Evolutionary conservation across 1,139 yeast species (phyloP).

Genomic region (Hyphopichia khmerensis): DNA sequence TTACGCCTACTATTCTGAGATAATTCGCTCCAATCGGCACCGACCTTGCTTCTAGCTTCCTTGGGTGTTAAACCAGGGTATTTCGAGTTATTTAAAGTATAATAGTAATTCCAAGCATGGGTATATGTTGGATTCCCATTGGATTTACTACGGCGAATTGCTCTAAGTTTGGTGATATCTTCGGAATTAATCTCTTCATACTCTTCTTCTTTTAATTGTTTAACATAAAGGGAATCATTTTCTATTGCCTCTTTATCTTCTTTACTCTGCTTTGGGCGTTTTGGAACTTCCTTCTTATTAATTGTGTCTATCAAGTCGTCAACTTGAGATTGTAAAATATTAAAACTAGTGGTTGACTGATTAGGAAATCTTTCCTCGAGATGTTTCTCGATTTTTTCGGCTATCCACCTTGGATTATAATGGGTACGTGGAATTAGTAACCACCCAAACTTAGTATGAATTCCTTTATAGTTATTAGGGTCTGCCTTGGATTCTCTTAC

Average conservation of each 20-base stretch:
- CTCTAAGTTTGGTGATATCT: too few species aligned
- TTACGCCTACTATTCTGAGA: slow-evolving; percentile 21
- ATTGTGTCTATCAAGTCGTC: slow-evolving; percentile 24
- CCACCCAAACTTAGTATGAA: slow-evolving; percentile 28
- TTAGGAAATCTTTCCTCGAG: not conserved
- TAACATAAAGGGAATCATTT: slow-evolving; percentile 18
- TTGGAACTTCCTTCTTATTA: slow-evolving; percentile 5
- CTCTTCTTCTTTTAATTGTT: slow-evolving; percentile 18
- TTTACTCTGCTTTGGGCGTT: not conserved
- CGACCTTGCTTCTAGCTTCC: slow-evolving; percentile 16
- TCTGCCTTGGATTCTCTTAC: slow-evolving; percentile 4
- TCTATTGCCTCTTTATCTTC: slow-evolving; percentile 13
- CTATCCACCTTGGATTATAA: slow-evolving; percentile 32
- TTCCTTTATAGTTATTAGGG: slow-evolving; percentile 18
- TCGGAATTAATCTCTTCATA: not conserved
- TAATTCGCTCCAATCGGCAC: slow-evolving; percentile 28
- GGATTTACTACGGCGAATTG: not conserved
- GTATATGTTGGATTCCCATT: slow-evolving; percentile 18
- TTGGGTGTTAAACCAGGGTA: slow-evolving; percentile 11
- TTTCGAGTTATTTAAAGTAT: slow-evolving; percentile 17
- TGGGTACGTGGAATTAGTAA: slow-evolving; percentile 25
- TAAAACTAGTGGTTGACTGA: not conserved
- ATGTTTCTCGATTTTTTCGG: slow-evolving; percentile 5
- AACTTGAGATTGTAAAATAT: slow-evolving; percentile 17
- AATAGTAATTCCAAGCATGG: slow-evolving; percentile 37